phyloP scores from a whole-genome alignment of 441 rosid species.

The Omphalea diandra region DNA sequence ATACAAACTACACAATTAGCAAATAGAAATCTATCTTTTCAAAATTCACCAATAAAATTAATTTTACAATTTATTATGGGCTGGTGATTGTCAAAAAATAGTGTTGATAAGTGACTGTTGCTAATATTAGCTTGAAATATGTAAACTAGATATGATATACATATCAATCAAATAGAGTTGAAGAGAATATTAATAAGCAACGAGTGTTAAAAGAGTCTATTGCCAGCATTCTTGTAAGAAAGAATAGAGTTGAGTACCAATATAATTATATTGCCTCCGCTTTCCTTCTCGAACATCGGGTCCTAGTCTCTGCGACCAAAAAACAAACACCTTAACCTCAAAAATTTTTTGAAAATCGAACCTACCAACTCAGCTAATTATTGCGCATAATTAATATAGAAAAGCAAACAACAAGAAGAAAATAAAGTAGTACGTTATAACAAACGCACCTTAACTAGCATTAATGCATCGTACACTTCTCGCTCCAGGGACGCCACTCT shows the following conservation, averaged over 20 bases:
- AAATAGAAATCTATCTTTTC: background rate
- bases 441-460: conserved; percentile 69
- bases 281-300: conserved; percentile 78
- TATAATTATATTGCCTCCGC: conserved; percentile 74
- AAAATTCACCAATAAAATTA: background rate
- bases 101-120: too few species aligned
- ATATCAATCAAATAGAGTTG: too few species aligned
- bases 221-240: too few species aligned
- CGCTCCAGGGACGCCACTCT: conserved; percentile 65
- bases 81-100: too few species aligned
- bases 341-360: conserved; percentile 8
- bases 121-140: too few species aligned
- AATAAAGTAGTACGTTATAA: background rate
- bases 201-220: too few species aligned
- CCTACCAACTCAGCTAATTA: background rate
- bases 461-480: conserved; percentile 70
- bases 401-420: background rate
- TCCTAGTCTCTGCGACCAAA: conserved; percentile 67
- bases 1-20: background rate
- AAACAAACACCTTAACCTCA: conserved; percentile 59
- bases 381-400: background rate
- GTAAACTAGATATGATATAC: too few species aligned
- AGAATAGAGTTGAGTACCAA: conserved; percentile 42
- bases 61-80: too few species aligned
- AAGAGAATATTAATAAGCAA: too few species aligned